Evolutionary conservation across 148 eudicot species (phyloP).

Genomic region (Oxyria digyna): DNA sequence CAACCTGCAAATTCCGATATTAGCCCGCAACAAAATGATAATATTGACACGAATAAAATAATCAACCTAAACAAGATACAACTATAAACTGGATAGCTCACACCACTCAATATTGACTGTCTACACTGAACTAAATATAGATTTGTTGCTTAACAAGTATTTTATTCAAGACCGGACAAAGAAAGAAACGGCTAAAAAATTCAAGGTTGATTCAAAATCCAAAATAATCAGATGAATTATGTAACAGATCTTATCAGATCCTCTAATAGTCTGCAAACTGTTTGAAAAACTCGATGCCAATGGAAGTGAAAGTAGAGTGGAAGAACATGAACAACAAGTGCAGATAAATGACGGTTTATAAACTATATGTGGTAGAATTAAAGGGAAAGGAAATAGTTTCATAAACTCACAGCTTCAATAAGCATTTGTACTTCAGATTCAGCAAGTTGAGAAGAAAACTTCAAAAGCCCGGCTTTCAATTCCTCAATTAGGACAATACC

Average conservation of each 20-base stretch:
- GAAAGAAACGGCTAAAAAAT: neutral
- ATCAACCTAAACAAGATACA: neutral
- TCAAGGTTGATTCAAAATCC: neutral
- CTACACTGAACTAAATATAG: neutral
- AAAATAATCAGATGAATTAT: neutral
- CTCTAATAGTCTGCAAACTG: neutral
- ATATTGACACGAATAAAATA: neutral
- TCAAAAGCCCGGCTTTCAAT: constrained; percentile 66
- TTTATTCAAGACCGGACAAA: neutral
- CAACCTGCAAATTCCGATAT: constrained; percentile 40
- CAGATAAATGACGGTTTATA: neutral
- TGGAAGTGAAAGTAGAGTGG: neutral
- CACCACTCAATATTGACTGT: neutral
- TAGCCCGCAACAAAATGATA: neutral
- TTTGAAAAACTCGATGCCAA: neutral
- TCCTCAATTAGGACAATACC: constrained; percentile 73
- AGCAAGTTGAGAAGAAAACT: constrained; percentile 55
- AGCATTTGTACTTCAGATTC: constrained; percentile 86
- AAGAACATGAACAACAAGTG: neutral
- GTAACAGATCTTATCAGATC: neutral
- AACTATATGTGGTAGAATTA: neutral
- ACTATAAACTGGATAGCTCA: neutral
- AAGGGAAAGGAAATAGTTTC: neutral
- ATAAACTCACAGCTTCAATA: constrained; percentile 80
- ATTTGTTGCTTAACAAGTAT: neutral